phyloP scores from a whole-genome alignment of 257 asterid species.

The Fraxinus cuspidata region DNA sequence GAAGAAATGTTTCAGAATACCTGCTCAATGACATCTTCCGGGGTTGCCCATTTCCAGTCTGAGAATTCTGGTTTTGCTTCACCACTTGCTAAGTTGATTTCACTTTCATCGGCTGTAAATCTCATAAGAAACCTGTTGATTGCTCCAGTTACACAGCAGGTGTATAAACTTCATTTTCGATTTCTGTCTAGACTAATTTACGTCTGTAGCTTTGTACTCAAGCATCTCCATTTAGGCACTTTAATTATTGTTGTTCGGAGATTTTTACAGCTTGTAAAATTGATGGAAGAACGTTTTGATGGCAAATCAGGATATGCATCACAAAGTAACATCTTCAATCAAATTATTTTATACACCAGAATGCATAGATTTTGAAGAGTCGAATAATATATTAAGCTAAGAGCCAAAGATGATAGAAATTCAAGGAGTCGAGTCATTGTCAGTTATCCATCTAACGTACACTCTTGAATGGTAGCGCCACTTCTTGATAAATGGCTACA shows the following conservation, averaged over 20 bases:
- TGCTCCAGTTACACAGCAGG: not conserved
- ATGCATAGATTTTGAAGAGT: not conserved
- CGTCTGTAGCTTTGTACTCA: not conserved
- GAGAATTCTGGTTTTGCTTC: constrained; percentile 87
- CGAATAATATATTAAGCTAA: too few relatives aligned
- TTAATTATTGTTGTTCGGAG: not conserved
- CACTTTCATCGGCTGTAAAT: constrained; percentile 68
- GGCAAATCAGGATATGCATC: not conserved
- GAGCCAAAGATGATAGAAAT: not conserved
- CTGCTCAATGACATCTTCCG: constrained; percentile 90
- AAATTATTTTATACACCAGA: not conserved
- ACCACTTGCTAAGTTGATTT: constrained; percentile 73
- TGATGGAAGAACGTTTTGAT: not conserved
- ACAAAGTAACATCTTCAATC: not conserved
- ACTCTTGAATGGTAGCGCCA: too few relatives aligned
- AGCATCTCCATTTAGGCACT: too few relatives aligned
- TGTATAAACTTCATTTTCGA: not conserved
- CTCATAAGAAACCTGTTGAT: constrained; percentile 83
- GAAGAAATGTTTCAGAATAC: constrained; percentile 32
- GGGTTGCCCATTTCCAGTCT: constrained; percentile 96
- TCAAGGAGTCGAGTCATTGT: too few relatives aligned
- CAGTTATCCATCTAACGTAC: too few relatives aligned
- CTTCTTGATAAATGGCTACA: too few relatives aligned
- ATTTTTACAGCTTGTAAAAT: constrained; percentile 2
- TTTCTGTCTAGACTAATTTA: not conserved